phyloP scores from a whole-genome alignment of 805 yeast genomes.

The Candida peoriensis region DNA sequence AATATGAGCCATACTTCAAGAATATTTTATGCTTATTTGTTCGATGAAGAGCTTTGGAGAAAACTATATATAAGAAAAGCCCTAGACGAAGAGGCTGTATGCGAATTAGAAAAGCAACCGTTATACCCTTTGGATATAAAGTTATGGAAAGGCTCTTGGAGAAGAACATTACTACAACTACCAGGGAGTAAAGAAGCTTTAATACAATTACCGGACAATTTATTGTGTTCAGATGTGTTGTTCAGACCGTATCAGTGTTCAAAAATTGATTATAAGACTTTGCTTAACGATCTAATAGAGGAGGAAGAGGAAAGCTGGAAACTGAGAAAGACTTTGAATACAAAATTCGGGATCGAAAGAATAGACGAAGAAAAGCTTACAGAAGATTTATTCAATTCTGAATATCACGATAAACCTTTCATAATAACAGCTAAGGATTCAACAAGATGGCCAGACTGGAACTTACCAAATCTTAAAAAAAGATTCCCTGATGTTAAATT shows the following conservation, averaged over 20 bases:
- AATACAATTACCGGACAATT: constrained; percentile 40
- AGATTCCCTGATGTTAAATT: constrained; percentile 60
- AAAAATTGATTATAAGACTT: constrained; percentile 51
- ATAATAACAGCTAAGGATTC: constrained; percentile 34
- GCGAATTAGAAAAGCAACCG: constrained; percentile 10
- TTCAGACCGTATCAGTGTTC: constrained; percentile 83
- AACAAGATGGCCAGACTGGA: constrained; percentile 66
- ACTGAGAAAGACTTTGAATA: constrained; percentile 16
- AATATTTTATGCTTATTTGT: constrained; percentile 63
- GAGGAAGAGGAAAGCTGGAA: constrained; percentile 35
- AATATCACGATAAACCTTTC: constrained; percentile 58
- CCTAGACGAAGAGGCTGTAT: constrained; percentile 8
- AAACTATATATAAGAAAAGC: constrained; percentile 38
- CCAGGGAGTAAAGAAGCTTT: constrained; percentile 35
- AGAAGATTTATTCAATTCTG: constrained; percentile 38
- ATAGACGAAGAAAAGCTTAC: constrained; percentile 40
- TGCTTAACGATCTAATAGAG: constrained; percentile 43
- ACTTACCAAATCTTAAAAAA: constrained; percentile 38
- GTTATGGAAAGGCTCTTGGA: constrained; percentile 80
- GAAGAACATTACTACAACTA: constrained; percentile 48
- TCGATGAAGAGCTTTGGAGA: constrained; percentile 83
- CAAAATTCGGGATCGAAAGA: constrained; percentile 43
- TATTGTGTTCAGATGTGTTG: constrained; percentile 69
- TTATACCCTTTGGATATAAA: constrained; percentile 25
- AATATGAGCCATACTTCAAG: constrained; percentile 57